Evolutionary conservation across 1,139 yeast genomes (phyloP), one percentile per base, ranked within the genome.

Genomic region (Schizosaccharomyces versatilis): DNA sequence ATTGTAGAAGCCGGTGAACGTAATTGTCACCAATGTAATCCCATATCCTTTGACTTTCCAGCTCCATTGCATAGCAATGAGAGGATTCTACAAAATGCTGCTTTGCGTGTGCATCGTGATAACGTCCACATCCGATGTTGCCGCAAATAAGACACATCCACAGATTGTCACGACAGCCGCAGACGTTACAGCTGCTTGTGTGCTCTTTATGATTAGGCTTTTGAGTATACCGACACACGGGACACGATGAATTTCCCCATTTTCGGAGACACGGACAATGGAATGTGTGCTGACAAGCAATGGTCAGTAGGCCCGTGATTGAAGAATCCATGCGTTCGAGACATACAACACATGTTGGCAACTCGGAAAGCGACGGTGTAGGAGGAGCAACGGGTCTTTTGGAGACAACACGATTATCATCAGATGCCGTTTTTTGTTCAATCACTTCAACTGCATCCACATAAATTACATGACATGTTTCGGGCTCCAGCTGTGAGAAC

Each of bases 131-230:
- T 0, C 95, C 96, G 38, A 85, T 72, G 59, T 79, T 77, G 0
- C 97, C 96, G 69, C 97, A 88, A 14, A 84, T 78, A 42, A 88
- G 70, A 67, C 97, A 88, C 9, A 85, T 80, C 97, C 97, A 88
- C 36, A 86, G 69, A 66, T 84, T 84, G 38, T 79, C 79, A 9
- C 68, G 65, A n/a, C 78, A 70, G 0, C 76, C 78, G 68, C 95
- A 85, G 1, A 67, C 65, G 1, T 67, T 63, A 59, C 80, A 75
- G 51, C 63, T 66, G 53, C 56, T 60, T 60, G 60, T 58, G 32
- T 54, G 54, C 40, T 44, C 53, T 19, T 60, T 9, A 44, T 55
- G 55, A 24, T 61, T 59, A 65, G 78, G 3, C 32, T 61, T 60
- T 53, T 65, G 68, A 7, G 95, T 80, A 63, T 84, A 84, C 41